phyloP scores from a whole-genome alignment of 305 asterid genomes.

The Caryopteris hybrid region DNA sequence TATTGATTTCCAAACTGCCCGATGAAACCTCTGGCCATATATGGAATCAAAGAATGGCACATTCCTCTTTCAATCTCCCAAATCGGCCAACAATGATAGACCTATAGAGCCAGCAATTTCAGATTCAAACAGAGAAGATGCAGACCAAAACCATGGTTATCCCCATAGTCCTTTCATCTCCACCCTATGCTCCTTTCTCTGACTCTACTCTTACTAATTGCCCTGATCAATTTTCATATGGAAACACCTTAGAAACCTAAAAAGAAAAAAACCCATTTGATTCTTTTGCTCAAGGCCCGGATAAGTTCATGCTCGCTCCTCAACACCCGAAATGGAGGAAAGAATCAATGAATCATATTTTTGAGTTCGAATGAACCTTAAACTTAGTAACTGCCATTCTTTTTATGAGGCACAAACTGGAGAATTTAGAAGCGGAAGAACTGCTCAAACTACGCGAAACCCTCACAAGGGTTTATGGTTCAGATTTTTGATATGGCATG shows the following conservation, averaged over 20 bases:
- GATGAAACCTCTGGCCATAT: neutral
- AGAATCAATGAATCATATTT: slow-evolving; percentile 15
- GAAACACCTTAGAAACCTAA: slow-evolving; percentile 20
- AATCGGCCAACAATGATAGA: neutral
- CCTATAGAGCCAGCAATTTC: slow-evolving; percentile 30
- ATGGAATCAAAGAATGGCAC: neutral
- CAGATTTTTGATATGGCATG: too few relatives aligned
- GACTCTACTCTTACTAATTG: neutral
- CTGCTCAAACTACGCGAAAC: too few relatives aligned
- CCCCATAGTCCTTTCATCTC: slow-evolving; percentile 15
- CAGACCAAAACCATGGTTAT: slow-evolving; percentile 11
- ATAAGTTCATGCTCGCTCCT: slow-evolving; percentile 34
- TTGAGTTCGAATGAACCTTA: too few relatives aligned
- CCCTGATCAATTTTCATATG: neutral
- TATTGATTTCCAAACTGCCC: neutral
- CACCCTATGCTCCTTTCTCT: slow-evolving; percentile 2
- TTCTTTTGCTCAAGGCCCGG: slow-evolving; percentile 40
- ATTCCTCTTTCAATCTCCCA: neutral
- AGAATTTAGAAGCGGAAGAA: too few relatives aligned
- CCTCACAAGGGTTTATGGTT: too few relatives aligned
- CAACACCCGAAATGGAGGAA: slow-evolving; percentile 16
- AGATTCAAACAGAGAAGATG: slow-evolving; percentile 27
- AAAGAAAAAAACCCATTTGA: slow-evolving; percentile 31
- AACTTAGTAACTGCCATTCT: too few relatives aligned
- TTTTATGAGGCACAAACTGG: too few relatives aligned